Base-by-base conservation (phyloP, 768 basidiomycete species). In the Boletus subparvulus region DNA sequence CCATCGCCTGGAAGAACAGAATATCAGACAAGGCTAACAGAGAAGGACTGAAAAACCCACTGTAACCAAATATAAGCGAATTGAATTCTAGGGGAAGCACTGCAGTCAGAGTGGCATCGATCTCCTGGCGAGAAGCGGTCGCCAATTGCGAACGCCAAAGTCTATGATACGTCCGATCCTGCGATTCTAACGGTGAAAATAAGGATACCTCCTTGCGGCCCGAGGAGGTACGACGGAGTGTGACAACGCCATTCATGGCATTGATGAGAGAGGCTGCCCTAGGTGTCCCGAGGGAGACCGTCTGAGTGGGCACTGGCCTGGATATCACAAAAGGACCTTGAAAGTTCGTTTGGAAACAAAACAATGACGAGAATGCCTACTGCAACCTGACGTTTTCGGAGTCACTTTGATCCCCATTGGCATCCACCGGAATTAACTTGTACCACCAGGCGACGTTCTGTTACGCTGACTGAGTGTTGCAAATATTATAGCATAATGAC, bases 61-160 rank as follows among this genome's bases (percentile, higher is more conserved):
- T 79, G 60, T 78, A 83, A 40, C 91, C 92, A 45, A 86, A 71
- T 35, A 92, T 61, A 26, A 94, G 74, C 0, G 70, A 52, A 36
- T 84, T 81, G 0, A 83, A 69, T 44, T 85, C 84, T 9, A 92
- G 65, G 6, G 87, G 84, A 30, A 86, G 70, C 11, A 79, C 64
- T 1, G 74, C 72, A 6, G 79, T 78, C 41, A 79, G 48, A 40
- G 44, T 57, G 39, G 55, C 52, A 43, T 55, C 50, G 1, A 3
- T 39, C 30, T 54, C 63, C 47, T 52, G 51, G 7, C 35, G 41
- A 45, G 57, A 13, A 32, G 42, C 3, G 30, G 47, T 47, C 10
- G 49, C 40, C 17, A 44, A 39, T 19, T 54, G 54, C 30, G 69
- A 65, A 43, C 55, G 56, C 68, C 69, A 70, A 32, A 70, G 53